Percentiles rank a stretch among this genome's conserved stretches.
phyloP scores from a whole-genome alignment of 208 protist species.

The Leishmania mexicana region DNA sequence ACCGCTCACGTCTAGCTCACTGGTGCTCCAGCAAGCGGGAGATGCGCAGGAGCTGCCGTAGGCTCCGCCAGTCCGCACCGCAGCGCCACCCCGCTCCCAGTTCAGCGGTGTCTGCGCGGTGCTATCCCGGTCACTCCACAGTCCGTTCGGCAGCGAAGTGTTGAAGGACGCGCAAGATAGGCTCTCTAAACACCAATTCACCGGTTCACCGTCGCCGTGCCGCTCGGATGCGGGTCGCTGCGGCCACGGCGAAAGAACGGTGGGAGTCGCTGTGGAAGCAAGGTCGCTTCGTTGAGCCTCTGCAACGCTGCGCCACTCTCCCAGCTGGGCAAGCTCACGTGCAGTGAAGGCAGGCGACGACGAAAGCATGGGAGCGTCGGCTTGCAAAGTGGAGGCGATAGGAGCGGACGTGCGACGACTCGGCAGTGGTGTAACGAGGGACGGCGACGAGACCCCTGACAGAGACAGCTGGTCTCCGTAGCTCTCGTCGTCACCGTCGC shows the following conservation, averaged over 20 bases:
- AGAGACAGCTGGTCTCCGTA: not conserved
- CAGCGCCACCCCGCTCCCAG: not conserved
- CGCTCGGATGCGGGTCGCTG: not conserved
- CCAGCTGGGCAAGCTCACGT: constrained; percentile 24
- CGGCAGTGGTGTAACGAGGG: constrained; percentile 13
- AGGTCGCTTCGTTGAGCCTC: constrained; percentile 2
- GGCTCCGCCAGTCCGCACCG: too few species aligned
- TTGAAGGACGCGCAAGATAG: constrained; percentile 17
- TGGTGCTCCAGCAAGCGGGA: not conserved
- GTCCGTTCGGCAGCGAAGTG: not conserved
- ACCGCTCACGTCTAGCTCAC: not conserved
- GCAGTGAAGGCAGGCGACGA: constrained; percentile 7
- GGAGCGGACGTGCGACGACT: constrained; percentile 3
- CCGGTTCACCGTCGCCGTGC: not conserved
- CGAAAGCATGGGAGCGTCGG: not conserved
- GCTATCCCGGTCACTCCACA: constrained; percentile 9
- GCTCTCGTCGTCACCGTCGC: not conserved
- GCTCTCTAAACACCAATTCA: constrained; percentile 25
- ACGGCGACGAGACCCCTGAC: constrained; percentile 27
- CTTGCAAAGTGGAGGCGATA: not conserved
- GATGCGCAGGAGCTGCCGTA: not conserved
- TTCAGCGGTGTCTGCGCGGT: constrained; percentile 15
- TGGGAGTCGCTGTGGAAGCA: not conserved
- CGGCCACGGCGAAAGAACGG: not conserved
- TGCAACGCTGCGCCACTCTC: constrained; percentile 19